Evolutionary conservation across 2,329 filamentous ascomycete species (phyloP).

Genomic region (Sclerotinia glacialis): DNA sequence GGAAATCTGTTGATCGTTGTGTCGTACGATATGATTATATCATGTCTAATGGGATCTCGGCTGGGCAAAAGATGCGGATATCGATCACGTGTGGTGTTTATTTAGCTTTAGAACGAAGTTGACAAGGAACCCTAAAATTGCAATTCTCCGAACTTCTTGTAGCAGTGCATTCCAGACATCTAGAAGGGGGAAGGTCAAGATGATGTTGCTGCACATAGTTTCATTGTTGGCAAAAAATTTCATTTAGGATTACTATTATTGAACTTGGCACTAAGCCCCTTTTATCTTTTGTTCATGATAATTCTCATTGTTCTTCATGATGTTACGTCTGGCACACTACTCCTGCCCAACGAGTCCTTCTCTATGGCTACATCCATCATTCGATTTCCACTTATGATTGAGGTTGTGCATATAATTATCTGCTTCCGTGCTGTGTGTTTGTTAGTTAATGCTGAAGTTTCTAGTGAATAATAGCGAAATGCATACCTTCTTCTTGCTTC

Average conservation of each 20-base stretch:
- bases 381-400: slow-evolving; percentile 81
- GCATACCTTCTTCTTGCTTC: slow-evolving; percentile 69
- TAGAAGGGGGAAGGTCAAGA: background rate
- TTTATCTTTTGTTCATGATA: slow-evolving; percentile 18
- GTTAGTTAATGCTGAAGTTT: slow-evolving; percentile 21
- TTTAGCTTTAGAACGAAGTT: slow-evolving; percentile 24
- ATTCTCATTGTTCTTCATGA: slow-evolving; percentile 20
- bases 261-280: background rate
- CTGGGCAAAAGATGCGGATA: slow-evolving; percentile 26
- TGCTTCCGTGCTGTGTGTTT: slow-evolving; percentile 61
- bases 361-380: slow-evolving; percentile 87
- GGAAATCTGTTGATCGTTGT: slow-evolving; percentile 27
- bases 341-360: slow-evolving; percentile 44
- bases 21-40: slow-evolving; percentile 36
- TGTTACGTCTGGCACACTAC: slow-evolving; percentile 35
- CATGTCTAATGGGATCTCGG: slow-evolving; percentile 30
- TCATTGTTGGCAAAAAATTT: slow-evolving; percentile 13
- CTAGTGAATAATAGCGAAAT: background rate
- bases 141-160: slow-evolving; percentile 9
- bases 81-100: slow-evolving; percentile 31
- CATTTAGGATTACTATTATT: slow-evolving; percentile 21
- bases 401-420: slow-evolving; percentile 89
- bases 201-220: background rate
- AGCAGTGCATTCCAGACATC: slow-evolving; percentile 16
- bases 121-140: slow-evolving; percentile 18